Base-by-base conservation (phyloP, 371 early-diverging fungal genomes). In the Mucor velutinosus region DNA sequence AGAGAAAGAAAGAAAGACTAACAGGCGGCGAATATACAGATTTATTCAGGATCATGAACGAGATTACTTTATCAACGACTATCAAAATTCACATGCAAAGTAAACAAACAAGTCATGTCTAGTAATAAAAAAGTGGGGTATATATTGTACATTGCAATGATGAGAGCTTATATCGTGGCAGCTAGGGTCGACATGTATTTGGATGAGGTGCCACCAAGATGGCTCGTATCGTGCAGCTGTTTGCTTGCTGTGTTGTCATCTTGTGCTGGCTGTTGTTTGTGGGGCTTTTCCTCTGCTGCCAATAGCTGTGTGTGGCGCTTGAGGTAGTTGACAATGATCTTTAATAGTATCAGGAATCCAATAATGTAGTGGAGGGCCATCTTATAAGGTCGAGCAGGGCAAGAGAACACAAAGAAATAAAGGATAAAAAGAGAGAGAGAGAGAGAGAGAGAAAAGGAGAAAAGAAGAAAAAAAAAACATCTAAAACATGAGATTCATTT, bases 21-120 rank as follows among this genome's bases (percentile, higher is more conserved):
- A 63, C n/a, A 10, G 10, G 4, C 15, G 11, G 19, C 19, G 19
- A 39, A 39, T 32, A 12, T 53, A 33, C 65, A 75, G 75, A 12
- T 80, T 72, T 58, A 47, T 80, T 27, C 67, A 75, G 60, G 72
- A 74, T 37, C 69, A 76, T 51, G 76, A 76, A 45, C 70, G 71
- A 29, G 75, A 77, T 3, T 75, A 60, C 58, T 76, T 75, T 70
- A 25, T 47, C 6, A 64, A 58, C 33, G 67, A 71, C 11, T 66
- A 73, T 51, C 67, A 66, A 58, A 12, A 63, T 56, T 64, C 57
- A 56, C 43, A 64, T 57, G 64, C 39, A 41, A 27, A 60, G 10
- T 23, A 60, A 60, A 60, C 60, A 60, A 39, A 60, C n/a, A 14
- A 60, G 23, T 21, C 39, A 39, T 27, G 21, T 43, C n/a, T n/a